Conservation (phyloP, 768 basidiomycete species). For the Hericium alpestre region DNA sequence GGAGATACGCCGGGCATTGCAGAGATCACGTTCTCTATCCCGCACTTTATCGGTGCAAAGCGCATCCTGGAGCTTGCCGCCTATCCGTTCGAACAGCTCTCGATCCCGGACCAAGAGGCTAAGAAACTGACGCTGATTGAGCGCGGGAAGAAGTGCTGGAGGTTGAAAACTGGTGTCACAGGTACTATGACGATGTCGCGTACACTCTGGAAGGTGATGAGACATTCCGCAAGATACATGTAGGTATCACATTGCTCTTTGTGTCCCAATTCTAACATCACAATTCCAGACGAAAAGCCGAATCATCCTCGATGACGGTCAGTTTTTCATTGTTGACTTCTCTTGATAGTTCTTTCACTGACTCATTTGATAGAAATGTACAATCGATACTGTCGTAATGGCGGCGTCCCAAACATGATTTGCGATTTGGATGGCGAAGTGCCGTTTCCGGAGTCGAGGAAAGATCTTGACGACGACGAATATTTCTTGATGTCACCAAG, state of each 20-base stretch:
- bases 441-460: not conserved
- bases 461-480: not conserved
- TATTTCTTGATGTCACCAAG: not conserved
- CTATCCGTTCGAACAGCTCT: not conserved
- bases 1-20: not conserved
- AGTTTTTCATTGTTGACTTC: not conserved
- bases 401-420: not conserved
- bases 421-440: not conserved
- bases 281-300: not conserved
- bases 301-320: not conserved
- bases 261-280: not conserved
- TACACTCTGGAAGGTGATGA: not conserved
- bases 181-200: not conserved
- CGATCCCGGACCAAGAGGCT: not conserved
- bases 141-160: not conserved
- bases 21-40: not conserved
- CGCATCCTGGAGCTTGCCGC: not conserved
- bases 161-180: not conserved
- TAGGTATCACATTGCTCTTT: not conserved
- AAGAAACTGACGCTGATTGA: not conserved
- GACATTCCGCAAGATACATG: not conserved
- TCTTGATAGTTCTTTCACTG: not conserved
- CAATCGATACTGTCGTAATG: not conserved
- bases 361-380: not conserved
- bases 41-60: not conserved